These are phyloP conservation scores for Penicillium arizonense DNA, from an alignment of 495 filamentous ascomycete species.

Conservation along the genomic window DNA sequence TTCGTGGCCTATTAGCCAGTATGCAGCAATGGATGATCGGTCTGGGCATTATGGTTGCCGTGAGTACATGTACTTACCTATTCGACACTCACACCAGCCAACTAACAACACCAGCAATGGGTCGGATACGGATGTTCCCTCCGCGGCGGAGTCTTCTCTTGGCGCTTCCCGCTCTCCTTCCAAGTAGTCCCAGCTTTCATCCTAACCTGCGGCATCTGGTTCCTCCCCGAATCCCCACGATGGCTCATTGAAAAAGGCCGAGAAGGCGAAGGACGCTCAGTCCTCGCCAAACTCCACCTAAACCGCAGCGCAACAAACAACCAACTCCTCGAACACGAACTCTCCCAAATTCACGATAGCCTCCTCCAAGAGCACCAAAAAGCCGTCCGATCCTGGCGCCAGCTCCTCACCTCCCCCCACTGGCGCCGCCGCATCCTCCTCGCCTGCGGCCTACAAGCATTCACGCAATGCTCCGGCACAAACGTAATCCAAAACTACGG, in stretches of 20 bases:
- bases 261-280: conserved; percentile 37
- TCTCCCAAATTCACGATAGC: conserved; percentile 42
- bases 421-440: conserved; percentile 50
- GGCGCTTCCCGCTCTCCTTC: conserved; percentile 57
- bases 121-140: conserved; percentile 53
- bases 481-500: conserved; percentile 55
- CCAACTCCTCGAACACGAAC: conserved; percentile 44
- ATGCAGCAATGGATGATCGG: conserved; percentile 47
- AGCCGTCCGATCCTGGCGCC: conserved; percentile 38
- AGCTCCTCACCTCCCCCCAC: conserved; percentile 38
- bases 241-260: conserved; percentile 56
- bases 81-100: not conserved
- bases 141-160: conserved; percentile 45
- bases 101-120: conserved; percentile 34
- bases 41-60: conserved; percentile 47
- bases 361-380: conserved; percentile 38
- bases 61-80: conserved; percentile 27
- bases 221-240: conserved; percentile 54
- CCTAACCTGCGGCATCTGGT: conserved; percentile 48
- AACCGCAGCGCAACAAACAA: conserved; percentile 40
- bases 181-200: conserved; percentile 50
- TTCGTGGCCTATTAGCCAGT: conserved; percentile 25
- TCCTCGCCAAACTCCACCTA: conserved; percentile 42
- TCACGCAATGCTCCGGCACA: conserved; percentile 52
- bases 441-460: conserved; percentile 52